Base-by-base conservation (phyloP, 2,329 filamentous ascomycete genomes). In the Fusarium nisikadoi region DNA sequence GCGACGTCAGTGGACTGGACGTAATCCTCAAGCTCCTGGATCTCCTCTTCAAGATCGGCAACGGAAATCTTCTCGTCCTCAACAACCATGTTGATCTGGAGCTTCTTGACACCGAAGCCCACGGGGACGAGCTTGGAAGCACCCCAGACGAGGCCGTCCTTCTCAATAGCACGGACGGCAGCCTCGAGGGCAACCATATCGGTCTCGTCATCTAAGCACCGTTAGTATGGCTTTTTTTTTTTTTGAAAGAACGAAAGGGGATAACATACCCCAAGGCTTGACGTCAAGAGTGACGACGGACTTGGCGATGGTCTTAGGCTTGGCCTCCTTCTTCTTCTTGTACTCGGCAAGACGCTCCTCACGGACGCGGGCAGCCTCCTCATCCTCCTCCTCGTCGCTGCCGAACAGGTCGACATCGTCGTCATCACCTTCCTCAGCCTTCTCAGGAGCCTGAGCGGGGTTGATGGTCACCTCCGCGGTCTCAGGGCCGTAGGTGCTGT, bases 51-150 rank as follows among this genome's bases (percentile, higher is more conserved):
- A 77, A 99, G 91, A 72, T 98, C 95, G 78, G 92, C 90, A 75
- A 93, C 83, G 76, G 93, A 95, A 81, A 99, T 84, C 90, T 98
- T 98, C 76, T 98, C 95, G 83, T 99, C 96, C 89, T 98, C 96
- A 75, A 98, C 87, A 79, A 98, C 94, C 78, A 98, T 86, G 92
- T 94, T 98, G 88, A 99, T 97, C 90, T 98, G 95, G 74, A 99
- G 91, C 91, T 98, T 98, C 90, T 93, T 96, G 89, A 99, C 97
- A 89, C 96, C 96, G 89, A 94, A 99, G 80, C 95, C 95, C 79
- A 99, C 92, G 76, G 95, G 84, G 57, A 97, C 92, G 75, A 97
- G 88, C 89, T 96, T 93, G 83, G 93, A 95, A 75, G 88, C 91
- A 91, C 95, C 95, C 96, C 96, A 99, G 74, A 97, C 91, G 72